Evolutionary conservation across 2,329 filamentous ascomycete species (phyloP), one percentile per base, ranked within the genome.

Genomic region (Chaetoscypha palmicola): DNA sequence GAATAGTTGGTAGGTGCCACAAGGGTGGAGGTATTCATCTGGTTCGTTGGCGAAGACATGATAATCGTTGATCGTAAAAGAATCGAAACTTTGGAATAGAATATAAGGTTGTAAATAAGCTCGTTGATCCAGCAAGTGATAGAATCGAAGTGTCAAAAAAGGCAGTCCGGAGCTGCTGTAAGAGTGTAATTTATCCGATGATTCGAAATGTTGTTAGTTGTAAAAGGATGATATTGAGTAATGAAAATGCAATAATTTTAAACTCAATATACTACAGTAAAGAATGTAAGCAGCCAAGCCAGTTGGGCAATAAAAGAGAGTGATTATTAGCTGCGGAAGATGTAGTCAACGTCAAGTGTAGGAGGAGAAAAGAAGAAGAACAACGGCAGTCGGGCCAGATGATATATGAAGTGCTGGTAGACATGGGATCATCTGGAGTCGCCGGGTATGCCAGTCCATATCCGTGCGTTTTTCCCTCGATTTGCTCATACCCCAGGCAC

Each of bases 201-300:
- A 49, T 52, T 33, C 42, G 47, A 50, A 46, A 44, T 52, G 34
- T 49, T 38, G 46, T 49, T 48, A 51, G 39, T 42, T 33, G 17
- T 42, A 40, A 21, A 42, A 28, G 21, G 32, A 46, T 31, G 19
- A 34, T 36, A 45, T 43, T 21, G 52, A 54, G 48, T 54, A 55
- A 61, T 48, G 53, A 50, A 57, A 28, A 46, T 39, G 50, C 42
- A 48, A 51, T 56, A 58, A 50, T 52, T 54, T 49, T 56, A 57
- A 56, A 57, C 48, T 48, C 43, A 58, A 55, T 54, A 54, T 57
- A 60, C 56, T 60, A 59, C 57, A 61, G 49, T 66, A 71, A 71
- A 61, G 68, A 72, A 71, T 67, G 69, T 64, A 70, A 64, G 66
- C 66, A 68, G 67, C 70, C 70, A 71, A 72, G 63, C 70, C 71